Base-by-base conservation (phyloP, 2,329 filamentous ascomycete genomes). In the Bipolaris bicolor region DNA sequence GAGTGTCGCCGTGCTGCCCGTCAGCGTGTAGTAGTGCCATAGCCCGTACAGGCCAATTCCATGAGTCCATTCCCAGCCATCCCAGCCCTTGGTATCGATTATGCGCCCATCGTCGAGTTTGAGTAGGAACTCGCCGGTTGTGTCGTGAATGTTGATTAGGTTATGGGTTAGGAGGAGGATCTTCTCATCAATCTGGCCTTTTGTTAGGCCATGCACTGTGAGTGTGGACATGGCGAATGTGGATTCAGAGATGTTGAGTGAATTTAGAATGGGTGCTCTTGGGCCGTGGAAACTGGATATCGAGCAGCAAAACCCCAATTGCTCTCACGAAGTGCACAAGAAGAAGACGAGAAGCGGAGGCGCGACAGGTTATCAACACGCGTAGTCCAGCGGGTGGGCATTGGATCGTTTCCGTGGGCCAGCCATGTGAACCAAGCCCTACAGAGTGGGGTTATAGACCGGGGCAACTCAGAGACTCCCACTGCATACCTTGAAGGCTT, bases 11-110 rank as follows among this genome's bases (percentile, higher is more conserved):
- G 80, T 74, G 29, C 88, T 85, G 45, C 86, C 87, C 0, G 88
- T 91, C 63, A 92, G 77, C 56, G 86, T 85, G 77, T 92, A 89
- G 80, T 93, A 93, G 72, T 92, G 89, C 86, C 88, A 93, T 52
- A 94, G 84, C 26, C 90, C 90, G 75, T 92, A 92, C 18, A 93
- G 84, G 5, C 90, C 90, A 68, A 92, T 86, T 41, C 90, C 90
- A 74, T 92, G 90, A 1, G 89, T 92, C 88, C 89, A 91, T 77
- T 92, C 90, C 90, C 90, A 93, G 70, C 88, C 88, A 62, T 89
- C 84, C 90, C 90, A 94, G 55, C 89, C 90, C 76, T 94, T 94
- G 55, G 90, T 92, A 76, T 93, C 90, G 70, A 94, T 92, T 48
- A 92, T 81, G 34, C 88, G 84, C 55, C 90, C 90, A 67, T 93